Conservation (phyloP, 306 rosid species). For the Vigna trinervia region DNA sequence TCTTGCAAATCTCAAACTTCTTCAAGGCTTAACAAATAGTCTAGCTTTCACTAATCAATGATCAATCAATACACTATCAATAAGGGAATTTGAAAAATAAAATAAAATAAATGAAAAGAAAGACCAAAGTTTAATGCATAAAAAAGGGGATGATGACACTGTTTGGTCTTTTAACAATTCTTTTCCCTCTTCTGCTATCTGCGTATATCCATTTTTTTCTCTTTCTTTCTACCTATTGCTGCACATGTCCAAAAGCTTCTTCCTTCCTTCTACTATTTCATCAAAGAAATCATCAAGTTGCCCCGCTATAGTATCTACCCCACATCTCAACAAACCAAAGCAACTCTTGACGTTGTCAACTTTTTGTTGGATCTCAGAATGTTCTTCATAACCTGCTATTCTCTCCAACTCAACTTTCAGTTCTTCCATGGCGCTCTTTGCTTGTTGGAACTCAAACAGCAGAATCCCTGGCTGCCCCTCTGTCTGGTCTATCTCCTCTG, state of each 20-base stretch:
- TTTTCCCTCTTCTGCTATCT: conserved; percentile 20
- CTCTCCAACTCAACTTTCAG: conserved; percentile 65
- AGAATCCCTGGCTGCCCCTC: conserved; percentile 70
- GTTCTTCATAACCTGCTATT: conserved; percentile 44
- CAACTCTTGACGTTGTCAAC: conserved; percentile 63
- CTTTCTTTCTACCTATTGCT: conserved; percentile 59
- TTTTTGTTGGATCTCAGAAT: conserved; percentile 51
- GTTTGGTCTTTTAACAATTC: conserved; percentile 19
- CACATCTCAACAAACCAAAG: conserved; percentile 71
- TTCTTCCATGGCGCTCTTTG: conserved; percentile 67
- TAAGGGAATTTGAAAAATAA: conserved; percentile 9
- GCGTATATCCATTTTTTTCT: conserved; percentile 28
- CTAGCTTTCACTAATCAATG: conserved; percentile 46
- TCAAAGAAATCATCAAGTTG: conserved; percentile 94
- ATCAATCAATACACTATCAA: conserved; percentile 37
- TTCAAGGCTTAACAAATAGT: conserved; percentile 39
- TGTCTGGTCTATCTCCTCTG: conserved; percentile 61
- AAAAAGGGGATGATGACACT: conserved; percentile 20
- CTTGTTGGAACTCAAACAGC: conserved; percentile 66
- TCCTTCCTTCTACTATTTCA: conserved; percentile 89
- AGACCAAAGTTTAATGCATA: conserved; percentile 3
- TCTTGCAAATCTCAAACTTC: conserved; percentile 41
- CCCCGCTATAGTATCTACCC: conserved; percentile 68
- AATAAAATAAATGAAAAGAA: background rate
- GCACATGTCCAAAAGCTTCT: conserved; percentile 89